Evolutionary conservation across 176 grass and related monocot genomes (phyloP).

Genomic region (Puccinellia tenuiflora): DNA sequence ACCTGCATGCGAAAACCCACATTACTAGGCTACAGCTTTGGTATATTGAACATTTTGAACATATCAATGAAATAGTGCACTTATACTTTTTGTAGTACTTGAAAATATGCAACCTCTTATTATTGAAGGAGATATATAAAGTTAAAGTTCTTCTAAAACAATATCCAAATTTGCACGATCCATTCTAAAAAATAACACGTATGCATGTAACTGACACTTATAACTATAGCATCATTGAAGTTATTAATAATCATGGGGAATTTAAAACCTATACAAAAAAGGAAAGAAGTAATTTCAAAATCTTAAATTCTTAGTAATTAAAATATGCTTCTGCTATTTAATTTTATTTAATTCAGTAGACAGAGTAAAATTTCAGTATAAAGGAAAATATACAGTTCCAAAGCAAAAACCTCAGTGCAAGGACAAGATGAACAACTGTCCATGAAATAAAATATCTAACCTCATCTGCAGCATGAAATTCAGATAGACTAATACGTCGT

Average conservation of each 20-base stretch:
- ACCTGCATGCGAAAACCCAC: conserved; percentile 51
- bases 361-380: background rate
- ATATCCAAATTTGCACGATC: background rate
- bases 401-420: background rate
- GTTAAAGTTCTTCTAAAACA: background rate
- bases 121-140: background rate
- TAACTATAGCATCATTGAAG: background rate
- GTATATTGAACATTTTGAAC: background rate
- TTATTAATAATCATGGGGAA: background rate
- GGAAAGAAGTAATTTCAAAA: background rate
- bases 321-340: background rate
- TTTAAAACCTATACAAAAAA: background rate
- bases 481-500: conserved; percentile 89
- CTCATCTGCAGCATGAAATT: conserved; percentile 99
- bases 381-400: background rate
- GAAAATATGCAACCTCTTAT: background rate
- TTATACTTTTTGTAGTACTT: background rate
- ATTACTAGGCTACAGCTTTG: background rate
- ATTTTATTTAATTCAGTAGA: background rate
- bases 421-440: background rate
- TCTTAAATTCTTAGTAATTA: background rate
- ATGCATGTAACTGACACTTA: background rate
- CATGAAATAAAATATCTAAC: conserved; percentile 36
- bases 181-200: background rate
- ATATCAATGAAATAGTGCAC: background rate